Conservation (phyloP, 805 yeast genomes). For the Yamadazyma tumulicola region DNA sequence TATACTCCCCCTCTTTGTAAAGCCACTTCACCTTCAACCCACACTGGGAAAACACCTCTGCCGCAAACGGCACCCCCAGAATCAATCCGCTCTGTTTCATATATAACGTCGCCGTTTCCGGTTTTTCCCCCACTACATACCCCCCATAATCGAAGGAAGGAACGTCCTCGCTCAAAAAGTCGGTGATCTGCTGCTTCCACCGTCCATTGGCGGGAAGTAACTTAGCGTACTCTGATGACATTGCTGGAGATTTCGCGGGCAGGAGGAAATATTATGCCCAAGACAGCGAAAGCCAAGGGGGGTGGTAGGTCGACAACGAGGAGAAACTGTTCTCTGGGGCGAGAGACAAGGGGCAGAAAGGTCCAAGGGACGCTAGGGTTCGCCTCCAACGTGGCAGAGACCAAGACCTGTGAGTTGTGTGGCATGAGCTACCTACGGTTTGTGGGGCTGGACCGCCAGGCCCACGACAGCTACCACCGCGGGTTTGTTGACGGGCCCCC, state of each 20-base stretch:
- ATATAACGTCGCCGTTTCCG: conserved; percentile 69
- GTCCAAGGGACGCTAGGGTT: not conserved
- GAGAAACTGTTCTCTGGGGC: not conserved
- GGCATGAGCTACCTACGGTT: conserved; percentile 50
- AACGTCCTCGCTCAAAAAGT: conserved; percentile 81
- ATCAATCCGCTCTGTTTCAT: conserved; percentile 80
- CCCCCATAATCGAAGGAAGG: conserved; percentile 96
- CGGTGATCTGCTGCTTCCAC: conserved; percentile 78
- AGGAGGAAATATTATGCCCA: not conserved
- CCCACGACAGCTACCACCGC: conserved; percentile 53
- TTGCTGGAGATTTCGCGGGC: not conserved
- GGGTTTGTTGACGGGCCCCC: conserved; percentile 45
- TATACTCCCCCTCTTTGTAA: conserved; percentile 60
- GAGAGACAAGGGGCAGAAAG: not conserved
- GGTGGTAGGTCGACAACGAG: not conserved
- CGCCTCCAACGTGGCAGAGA: not conserved
- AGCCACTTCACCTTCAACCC: conserved; percentile 70
- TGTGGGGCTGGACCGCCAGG: conserved; percentile 36
- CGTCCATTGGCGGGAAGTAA: conserved; percentile 70
- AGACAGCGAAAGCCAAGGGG: conserved; percentile 1
- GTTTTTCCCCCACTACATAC: conserved; percentile 79
- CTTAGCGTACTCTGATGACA: conserved; percentile 27
- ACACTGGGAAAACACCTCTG: conserved; percentile 79
- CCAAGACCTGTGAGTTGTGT: conserved; percentile 44
- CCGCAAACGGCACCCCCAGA: conserved; percentile 86